Conservation (phyloP, 495 filamentous ascomycete species). For the Neurospora sp. region DNA sequence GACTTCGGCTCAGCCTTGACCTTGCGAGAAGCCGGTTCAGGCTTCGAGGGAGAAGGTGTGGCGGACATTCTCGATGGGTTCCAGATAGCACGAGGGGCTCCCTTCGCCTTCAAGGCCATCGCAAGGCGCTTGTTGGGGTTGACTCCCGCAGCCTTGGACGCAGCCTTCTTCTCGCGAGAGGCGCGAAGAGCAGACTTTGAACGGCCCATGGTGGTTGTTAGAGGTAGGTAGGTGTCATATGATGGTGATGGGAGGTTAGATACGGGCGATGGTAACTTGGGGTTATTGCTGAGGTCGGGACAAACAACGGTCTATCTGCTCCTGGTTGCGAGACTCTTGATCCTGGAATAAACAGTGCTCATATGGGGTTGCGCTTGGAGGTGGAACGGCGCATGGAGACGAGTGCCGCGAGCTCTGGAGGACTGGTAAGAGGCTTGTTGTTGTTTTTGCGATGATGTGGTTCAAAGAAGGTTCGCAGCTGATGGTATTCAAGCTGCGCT, state of each 20-base stretch:
- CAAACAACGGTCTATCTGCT: neutral
- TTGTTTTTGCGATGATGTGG: neutral
- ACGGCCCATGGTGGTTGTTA: neutral
- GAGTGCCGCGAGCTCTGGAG: neutral
- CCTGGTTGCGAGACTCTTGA: neutral
- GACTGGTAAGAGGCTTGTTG: neutral
- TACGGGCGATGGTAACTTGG: too few relatives aligned
- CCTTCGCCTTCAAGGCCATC: neutral
- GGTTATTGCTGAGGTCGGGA: too few relatives aligned
- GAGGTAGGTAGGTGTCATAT: neutral
- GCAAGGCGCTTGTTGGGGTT: neutral
- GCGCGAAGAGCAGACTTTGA: neutral
- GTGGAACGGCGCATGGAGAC: neutral
- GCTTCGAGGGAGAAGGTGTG: neutral
- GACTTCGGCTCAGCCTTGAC: neutral
- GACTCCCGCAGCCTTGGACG: neutral
- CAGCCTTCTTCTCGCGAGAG: neutral
- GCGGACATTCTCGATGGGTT: neutral
- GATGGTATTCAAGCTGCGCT: neutral
- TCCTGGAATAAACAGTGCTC: neutral
- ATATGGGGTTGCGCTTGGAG: neutral
- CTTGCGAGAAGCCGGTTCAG: neutral
- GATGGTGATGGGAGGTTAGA: too few relatives aligned
- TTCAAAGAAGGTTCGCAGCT: neutral
- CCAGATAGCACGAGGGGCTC: neutral